phyloP scores from a whole-genome alignment of 805 yeast species.

The Cyberlindnera veronae region DNA sequence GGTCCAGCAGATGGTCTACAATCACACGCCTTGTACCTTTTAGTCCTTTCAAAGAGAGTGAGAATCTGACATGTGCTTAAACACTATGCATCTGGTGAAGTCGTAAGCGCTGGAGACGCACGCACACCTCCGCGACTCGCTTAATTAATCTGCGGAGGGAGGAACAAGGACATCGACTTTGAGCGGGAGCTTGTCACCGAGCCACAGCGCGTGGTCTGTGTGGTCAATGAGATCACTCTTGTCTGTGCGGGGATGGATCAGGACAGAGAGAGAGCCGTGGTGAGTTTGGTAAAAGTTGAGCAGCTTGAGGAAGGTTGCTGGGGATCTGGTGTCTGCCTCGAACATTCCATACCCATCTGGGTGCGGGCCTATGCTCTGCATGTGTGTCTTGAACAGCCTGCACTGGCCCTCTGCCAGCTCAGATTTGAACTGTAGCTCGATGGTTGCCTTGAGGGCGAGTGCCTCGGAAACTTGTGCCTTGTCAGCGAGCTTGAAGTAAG shows the following conservation, averaged over 20 bases:
- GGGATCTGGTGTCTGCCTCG: slow-evolving; percentile 49
- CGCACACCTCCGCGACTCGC: too few relatives aligned
- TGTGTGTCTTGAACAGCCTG: slow-evolving; percentile 43
- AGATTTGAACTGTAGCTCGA: neutral
- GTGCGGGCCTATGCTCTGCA: slow-evolving; percentile 54
- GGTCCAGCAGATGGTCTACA: too few relatives aligned
- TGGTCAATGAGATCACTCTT: slow-evolving; percentile 42
- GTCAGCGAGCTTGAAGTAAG: slow-evolving; percentile 39
- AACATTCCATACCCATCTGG: slow-evolving; percentile 49
- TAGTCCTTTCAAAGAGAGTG: too few relatives aligned
- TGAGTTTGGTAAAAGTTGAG: slow-evolving; percentile 50
- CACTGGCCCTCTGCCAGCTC: slow-evolving; percentile 39
- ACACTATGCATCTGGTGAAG: too few relatives aligned
- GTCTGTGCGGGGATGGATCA: slow-evolving; percentile 51
- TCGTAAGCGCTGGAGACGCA: too few relatives aligned
- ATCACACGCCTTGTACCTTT: too few relatives aligned
- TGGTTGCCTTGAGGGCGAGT: slow-evolving; percentile 28
- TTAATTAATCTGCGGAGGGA: too few relatives aligned
- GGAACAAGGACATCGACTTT: slow-evolving; percentile 14
- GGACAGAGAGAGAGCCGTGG: slow-evolving; percentile 49
- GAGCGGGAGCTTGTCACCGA: slow-evolving; percentile 41
- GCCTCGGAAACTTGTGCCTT: slow-evolving; percentile 35
- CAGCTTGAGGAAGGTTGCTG: slow-evolving; percentile 41
- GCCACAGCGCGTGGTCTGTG: slow-evolving; percentile 54
- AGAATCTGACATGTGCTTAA: too few relatives aligned